Evolutionary conservation across 1,284 basidiomycete species (phyloP).

Genomic region (Cryptococcus floricola): DNA sequence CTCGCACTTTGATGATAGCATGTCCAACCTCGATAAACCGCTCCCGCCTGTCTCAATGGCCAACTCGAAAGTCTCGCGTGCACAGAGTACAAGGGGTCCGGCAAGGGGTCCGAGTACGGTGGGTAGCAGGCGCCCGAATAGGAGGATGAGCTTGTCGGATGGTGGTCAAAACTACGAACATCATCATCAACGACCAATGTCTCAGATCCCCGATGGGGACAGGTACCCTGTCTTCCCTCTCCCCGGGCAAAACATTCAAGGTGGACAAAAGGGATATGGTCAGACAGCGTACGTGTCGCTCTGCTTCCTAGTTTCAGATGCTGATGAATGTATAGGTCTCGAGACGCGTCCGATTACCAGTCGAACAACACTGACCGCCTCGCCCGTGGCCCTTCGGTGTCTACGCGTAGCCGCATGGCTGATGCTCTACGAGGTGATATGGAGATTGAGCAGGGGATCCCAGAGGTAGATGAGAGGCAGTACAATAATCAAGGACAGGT

Average conservation of each 20-base stretch:
- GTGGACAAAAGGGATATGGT: constrained; percentile 9
- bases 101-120: no score
- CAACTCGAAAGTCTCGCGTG: not conserved
- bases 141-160: constrained; percentile 20
- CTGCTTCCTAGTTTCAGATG: not conserved
- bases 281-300: constrained; percentile 24
- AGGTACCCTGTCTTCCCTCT: constrained; percentile 37
- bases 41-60: constrained; percentile 13
- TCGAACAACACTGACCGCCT: constrained; percentile 8
- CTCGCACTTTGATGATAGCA: constrained; percentile 6
- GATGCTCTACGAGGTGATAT: constrained; percentile 25
- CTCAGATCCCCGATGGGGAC: constrained; percentile 27
- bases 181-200: constrained; percentile 10
- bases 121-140: constrained; percentile 4
- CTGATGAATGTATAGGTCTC: constrained; percentile 6
- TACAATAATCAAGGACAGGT: constrained; percentile 6
- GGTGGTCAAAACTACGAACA: constrained; percentile 15
- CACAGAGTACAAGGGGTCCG: no score
- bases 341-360: constrained; percentile 10
- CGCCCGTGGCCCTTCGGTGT: not conserved
- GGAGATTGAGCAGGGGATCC: constrained; percentile 21
- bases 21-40: constrained; percentile 18
- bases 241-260: constrained; percentile 1
- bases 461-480: constrained; percentile 22
- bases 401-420: constrained; percentile 21